Base-by-base conservation (phyloP, 805 yeast species). In the Pichia nakasei region DNA sequence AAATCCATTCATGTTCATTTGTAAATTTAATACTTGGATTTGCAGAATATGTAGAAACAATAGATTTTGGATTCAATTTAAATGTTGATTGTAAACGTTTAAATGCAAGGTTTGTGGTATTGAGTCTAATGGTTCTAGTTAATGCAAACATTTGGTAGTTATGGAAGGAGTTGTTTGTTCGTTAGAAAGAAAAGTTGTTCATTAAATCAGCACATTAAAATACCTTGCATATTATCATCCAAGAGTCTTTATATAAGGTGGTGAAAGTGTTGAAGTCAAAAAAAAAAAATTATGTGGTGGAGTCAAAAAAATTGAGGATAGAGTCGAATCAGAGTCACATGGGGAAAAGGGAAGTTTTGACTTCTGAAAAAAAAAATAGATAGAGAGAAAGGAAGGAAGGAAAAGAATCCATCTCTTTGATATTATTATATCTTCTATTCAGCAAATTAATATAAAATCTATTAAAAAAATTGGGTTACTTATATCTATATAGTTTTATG, bases 1-100 rank as follows among this genome's bases (percentile, higher is more conserved):
- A 89, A 45, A 93, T 66, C 96, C 97, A 91, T 69, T 91, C 98
- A 69, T 91, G 98, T 59, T 93, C 96, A 42, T 71, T 66, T 11
- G 97, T 86, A 73, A 76, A 89, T 65, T 75, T 79, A 48, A 80
- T 72, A 15, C 63, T 57, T 37, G 81, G 80, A 17, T 73, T 71
- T 22, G 58, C 57, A 8, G 69, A 63, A 43, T 52, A 58, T 15
- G 48, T 59, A 37, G 53, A 53, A 26, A 58, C 64, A 18, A 56
- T 42, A 1, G 69, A 59, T n/a, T 50, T 50, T 17, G 54, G 48
- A 50, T 63, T 64, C 29, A 65, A 45, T 38, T 53, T 54, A 11
- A 48, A 44, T 13, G 53, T 45, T 9, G 57, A 53, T 39, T 49
- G 50, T 15, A 51, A 52, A 48, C 55, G 50, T 29, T 29, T 29